Evolutionary conservation across 148 eudicot genomes (phyloP), one percentile per base, ranked within the genome.

Genomic region (Heliamphora exappendiculata): DNA sequence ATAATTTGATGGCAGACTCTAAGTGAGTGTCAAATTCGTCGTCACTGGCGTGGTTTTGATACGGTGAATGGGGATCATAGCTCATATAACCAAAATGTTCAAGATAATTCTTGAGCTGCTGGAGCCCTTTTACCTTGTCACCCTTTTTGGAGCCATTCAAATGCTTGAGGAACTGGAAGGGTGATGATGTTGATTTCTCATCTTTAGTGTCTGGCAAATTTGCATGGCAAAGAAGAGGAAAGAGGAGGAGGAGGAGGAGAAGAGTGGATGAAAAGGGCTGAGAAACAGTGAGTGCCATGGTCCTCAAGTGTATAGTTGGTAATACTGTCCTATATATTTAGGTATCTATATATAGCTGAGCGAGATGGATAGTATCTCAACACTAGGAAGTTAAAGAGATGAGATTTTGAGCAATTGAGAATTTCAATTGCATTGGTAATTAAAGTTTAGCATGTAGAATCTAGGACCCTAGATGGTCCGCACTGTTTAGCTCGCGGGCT

Each of bases 101-200:
- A 14, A 79, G 82, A 54, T 83, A 79, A 7, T 5, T 17, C 53
- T 83, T 83, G 71, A 83, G 85, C 17, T 73, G 33, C 28, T 73
- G 53, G 31, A 83, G 53, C 1, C 70, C 82, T 54, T 75, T 53
- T 8, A 55, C 22, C 0, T 49, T 78, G 1, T 50, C 45, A 70
- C 82, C 85, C 59, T 73, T 83, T 4, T 76, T 80, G 57, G 22
- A 28, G 7, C 80, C 82, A 67, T 83, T 55, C 51, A 83, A 26
- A 22, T 72, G 47, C 36, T 79, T 73, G 36, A 83, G n/a, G 60
- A 73, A 83, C 0, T 67, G 73, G 20, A 79, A 79, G 14, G 82
- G 47, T 39, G 78, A 59, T 29, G 57, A 42, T 39, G 78, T 49
- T 29, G 57, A 42, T 19, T 42, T 41, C 59, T 13, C 31, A 12